A percentile compares a stretch with the other conserved stretches of the same genome.
Conservation (phyloP, 2,329 filamentous ascomycete genomes). For the Nemania serpens region DNA sequence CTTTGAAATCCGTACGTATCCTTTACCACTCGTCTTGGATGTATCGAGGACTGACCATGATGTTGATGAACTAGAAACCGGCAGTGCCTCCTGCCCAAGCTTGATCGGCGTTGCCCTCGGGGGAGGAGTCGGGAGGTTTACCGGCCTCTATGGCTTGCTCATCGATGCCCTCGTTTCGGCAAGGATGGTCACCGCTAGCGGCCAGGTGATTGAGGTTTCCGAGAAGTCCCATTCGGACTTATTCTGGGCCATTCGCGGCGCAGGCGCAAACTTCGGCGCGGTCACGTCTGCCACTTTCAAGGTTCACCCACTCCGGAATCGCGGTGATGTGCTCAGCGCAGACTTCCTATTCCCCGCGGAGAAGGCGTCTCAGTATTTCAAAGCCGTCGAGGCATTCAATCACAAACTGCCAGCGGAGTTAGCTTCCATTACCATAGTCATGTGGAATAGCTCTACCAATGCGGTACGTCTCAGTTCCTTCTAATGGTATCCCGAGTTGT, state of each 20-base stretch:
- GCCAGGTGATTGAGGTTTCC: constrained; percentile 22
- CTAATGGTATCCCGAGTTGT: no score
- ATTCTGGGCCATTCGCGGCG: constrained; percentile 35
- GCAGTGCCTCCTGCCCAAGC: constrained; percentile 16
- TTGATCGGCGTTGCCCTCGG: constrained; percentile 27
- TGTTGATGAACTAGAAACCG: no score
- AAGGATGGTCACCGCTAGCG: constrained; percentile 27
- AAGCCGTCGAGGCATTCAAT: not conserved
- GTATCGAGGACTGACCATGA: no score
- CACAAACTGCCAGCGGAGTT: not conserved
- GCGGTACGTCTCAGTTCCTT: not conserved
- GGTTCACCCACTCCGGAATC: constrained; percentile 13
- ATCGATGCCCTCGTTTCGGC: constrained; percentile 29
- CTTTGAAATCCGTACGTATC: no score
- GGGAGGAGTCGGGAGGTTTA: constrained; percentile 11
- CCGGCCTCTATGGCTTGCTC: constrained; percentile 22
- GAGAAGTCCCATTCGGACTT: constrained; percentile 23
- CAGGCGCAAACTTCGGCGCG: constrained; percentile 33
- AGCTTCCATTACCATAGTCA: not conserved
- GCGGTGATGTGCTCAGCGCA: not conserved
- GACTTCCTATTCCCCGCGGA: not conserved
- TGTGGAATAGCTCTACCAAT: constrained; percentile 3
- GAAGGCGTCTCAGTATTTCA: not conserved
- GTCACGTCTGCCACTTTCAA: constrained; percentile 32
- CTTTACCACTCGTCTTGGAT: no score